Base-by-base conservation (phyloP, 805 yeast genomes). In the Suhomyces emberorum region DNA sequence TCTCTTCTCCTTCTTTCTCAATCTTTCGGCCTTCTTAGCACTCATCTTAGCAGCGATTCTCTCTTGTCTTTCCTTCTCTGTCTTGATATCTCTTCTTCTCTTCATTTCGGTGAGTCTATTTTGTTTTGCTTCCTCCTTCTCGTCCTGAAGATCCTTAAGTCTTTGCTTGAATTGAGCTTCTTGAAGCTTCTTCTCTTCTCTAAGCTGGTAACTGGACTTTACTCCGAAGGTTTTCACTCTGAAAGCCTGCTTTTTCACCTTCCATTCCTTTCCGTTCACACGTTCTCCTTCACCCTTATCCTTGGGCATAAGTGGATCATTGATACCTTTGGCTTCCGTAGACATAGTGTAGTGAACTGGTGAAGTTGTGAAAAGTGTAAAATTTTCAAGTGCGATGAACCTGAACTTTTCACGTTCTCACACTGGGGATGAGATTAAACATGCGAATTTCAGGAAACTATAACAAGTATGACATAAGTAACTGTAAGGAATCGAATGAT, bases 1-100 rank as follows among this genome's bases (percentile, higher is more conserved):
- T 66, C 98, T 81, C 83, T 91, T 91, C 58, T 91, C 98, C 56
- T 83, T 81, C 69, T 83, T 81, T 66, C 84, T 81, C 65, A 91
- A 59, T 63, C 98, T 77, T 46, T 88, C 98, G 27, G 88, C 85
- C 69, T 79, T 84, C 80, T 88, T 89, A 28, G 83, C 83, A 57
- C 88, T 91, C 95, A 91, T 86, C 63, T 83, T 87, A 38, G 77
- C 74, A 9, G 95, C 93, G 56, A 91, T 58, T 54, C 70, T 71
- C 53, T 84, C 95, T 55, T 81, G 86, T 51, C 98, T 77, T 58
- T 91, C 97, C 61, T 78, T 79, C 61, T 91, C 98, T 39, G 76
- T 96, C 69, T 83, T 83, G 59, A 78, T 76, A 49, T 81, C 88
- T 54, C 83, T 76, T 61, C 85, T 81, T 48, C 82, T 86, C 66